Evolutionary conservation across 169 alveolate genomes (phyloP).

Genomic region (Blepharisma undulans): DNA sequence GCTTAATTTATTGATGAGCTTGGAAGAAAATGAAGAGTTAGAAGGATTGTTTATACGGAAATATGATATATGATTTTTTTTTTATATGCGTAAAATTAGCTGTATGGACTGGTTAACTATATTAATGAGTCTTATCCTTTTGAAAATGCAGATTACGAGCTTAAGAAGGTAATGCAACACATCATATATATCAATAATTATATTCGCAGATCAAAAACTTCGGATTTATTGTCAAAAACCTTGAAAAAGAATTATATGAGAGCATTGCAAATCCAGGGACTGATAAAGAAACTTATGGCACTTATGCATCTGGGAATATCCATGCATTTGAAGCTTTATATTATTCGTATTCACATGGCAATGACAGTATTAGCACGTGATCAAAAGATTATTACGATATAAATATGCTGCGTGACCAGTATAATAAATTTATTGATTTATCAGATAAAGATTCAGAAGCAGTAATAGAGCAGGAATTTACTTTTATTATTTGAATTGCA

Average conservation of each 20-base stretch:
- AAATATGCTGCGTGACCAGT: background rate
- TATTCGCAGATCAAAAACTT: background rate
- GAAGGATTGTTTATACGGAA: too few relatives aligned
- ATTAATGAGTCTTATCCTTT: background rate
- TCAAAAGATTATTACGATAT: background rate
- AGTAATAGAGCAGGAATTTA: background rate
- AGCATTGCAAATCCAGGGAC: background rate
- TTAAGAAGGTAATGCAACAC: background rate
- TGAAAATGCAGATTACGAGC: background rate
- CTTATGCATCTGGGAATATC: background rate
- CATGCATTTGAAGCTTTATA: background rate
- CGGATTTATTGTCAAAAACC: background rate
- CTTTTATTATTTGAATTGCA: background rate
- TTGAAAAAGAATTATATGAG: background rate
- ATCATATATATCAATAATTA: background rate
- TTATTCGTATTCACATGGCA: background rate
- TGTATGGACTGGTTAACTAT: background rate
- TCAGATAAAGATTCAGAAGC: background rate
- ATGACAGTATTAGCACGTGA: background rate
- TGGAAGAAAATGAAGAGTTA: too few relatives aligned
- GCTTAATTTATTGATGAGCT: too few relatives aligned
- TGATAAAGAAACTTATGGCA: background rate
- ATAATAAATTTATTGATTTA: background rate
- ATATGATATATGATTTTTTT: too few relatives aligned
- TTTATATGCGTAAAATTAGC: too few relatives aligned